A percentile compares a stretch with the other conserved stretches of the same genome.
These are phyloP conservation scores for Balansia obtecta DNA, from an alignment of 2,329 filamentous ascomycete species.

Conservation along the genomic window DNA sequence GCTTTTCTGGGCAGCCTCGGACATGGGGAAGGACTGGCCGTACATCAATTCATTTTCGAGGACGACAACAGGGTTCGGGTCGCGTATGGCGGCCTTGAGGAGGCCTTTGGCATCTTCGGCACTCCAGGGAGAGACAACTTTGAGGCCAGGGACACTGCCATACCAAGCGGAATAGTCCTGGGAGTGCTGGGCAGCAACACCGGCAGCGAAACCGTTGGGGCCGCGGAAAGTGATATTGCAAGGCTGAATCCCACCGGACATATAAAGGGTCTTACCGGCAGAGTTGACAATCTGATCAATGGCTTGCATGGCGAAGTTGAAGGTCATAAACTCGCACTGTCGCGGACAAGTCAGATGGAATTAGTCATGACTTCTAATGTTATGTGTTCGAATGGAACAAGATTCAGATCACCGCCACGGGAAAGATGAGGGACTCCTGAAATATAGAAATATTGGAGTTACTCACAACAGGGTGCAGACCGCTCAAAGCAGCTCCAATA, in stretches of 20 bases:
- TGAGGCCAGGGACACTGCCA: slow-evolving; percentile 91
- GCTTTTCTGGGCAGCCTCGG: slow-evolving; percentile 85
- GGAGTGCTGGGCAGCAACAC: slow-evolving; percentile 95
- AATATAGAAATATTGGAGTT: neutral
- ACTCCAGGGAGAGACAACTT: slow-evolving; percentile 94
- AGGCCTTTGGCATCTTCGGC: slow-evolving; percentile 97
- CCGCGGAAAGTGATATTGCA: slow-evolving; percentile 99
- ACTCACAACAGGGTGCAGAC: slow-evolving; percentile 85
- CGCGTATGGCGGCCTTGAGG: slow-evolving; percentile 92
- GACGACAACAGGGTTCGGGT: slow-evolving; percentile 92
- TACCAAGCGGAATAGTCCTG: slow-evolving; percentile 99
- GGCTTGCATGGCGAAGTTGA: slow-evolving; percentile 99
- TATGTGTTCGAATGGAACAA: neutral
- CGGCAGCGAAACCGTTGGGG: slow-evolving; percentile 92
- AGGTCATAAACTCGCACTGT: slow-evolving; percentile 99
- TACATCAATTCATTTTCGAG: slow-evolving; percentile 87
- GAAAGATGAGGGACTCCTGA: neutral
- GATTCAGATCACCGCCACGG: neutral
- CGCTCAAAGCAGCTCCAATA: slow-evolving; percentile 87
- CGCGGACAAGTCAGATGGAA: slow-evolving; percentile 1
- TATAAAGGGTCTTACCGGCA: slow-evolving; percentile 97
- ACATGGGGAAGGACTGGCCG: slow-evolving; percentile 93
- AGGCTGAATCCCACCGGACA: slow-evolving; percentile 98
- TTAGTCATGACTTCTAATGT: neutral
- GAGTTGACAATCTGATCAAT: slow-evolving; percentile 99